phyloP scores from a whole-genome alignment of 257 asterid genomes.

The Forsythia viridissima region DNA sequence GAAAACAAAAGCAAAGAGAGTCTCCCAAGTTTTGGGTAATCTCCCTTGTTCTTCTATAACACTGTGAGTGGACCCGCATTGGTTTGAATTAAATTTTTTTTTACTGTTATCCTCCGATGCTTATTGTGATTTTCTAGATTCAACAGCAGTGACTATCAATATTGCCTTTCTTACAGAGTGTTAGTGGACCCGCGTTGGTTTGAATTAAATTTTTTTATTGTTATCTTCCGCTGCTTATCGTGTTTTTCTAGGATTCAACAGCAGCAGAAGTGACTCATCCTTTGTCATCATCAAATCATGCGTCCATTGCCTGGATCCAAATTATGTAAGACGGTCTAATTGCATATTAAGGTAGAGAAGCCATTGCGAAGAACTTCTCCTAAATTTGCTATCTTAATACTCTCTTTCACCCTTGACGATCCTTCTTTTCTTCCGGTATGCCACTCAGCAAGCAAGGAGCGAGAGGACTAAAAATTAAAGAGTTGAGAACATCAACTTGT shows the following conservation, averaged over 20 bases:
- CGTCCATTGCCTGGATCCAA: background rate
- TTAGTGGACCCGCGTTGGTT: background rate
- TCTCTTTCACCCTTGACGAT: background rate
- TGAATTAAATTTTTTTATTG: background rate
- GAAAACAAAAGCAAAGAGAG: background rate
- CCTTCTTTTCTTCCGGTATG: background rate
- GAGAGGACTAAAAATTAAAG: background rate
- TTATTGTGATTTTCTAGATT: background rate
- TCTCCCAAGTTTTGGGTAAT: background rate
- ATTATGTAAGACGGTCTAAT: background rate
- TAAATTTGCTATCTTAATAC: background rate
- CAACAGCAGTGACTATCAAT: background rate
- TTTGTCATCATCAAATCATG: background rate
- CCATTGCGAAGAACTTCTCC: background rate
- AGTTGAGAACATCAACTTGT: background rate
- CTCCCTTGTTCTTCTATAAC: no score
- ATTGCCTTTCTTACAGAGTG: no score
- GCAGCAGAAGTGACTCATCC: background rate
- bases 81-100: background rate
- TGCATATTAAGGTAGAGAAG: background rate
- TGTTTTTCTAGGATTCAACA: background rate
- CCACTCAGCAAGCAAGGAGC: background rate
- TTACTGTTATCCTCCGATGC: background rate
- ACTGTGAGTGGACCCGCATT: background rate
- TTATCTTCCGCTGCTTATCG: background rate